phyloP scores from a whole-genome alignment of 805 yeast genomes.

The Hanseniaspora lindneri region DNA sequence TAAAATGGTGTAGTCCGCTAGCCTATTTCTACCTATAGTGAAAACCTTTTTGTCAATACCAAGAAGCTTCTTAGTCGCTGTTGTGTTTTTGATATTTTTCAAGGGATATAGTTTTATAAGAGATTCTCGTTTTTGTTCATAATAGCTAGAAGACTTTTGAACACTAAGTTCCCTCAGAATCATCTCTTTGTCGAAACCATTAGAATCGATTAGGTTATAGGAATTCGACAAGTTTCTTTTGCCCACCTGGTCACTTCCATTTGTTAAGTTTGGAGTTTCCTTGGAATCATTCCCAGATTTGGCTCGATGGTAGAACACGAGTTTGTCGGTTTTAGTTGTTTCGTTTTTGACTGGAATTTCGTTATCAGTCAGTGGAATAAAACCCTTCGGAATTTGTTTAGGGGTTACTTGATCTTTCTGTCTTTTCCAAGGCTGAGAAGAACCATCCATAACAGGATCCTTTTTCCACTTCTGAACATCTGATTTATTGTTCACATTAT shows the following conservation, averaged over 20 bases:
- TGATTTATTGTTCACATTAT: not conserved
- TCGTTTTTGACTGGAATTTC: not conserved
- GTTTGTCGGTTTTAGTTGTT: not conserved
- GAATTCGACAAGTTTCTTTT: not conserved
- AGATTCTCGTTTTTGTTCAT: not conserved
- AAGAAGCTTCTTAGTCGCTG: not conserved
- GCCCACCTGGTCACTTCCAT: not conserved
- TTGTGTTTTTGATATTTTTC: not conserved
- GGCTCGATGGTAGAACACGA: not conserved
- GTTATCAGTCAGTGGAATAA: not conserved
- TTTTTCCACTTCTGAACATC: conserved; percentile 11
- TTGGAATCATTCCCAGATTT: not conserved
- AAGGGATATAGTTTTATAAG: not conserved
- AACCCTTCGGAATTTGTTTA: not conserved
- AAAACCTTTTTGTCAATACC: conserved; percentile 24
- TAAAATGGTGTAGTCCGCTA: conserved; percentile 46
- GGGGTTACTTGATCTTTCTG: not conserved
- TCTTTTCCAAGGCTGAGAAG: conserved; percentile 11
- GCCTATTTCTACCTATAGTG: conserved; percentile 61
- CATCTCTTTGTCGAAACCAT: not conserved
- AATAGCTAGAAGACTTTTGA: not conserved
- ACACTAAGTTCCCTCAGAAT: not conserved
- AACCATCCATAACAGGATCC: conserved; percentile 12
- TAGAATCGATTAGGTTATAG: not conserved
- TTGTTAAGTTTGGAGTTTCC: not conserved